Conservation (phyloP, 176 grass and related monocot genomes). For the Avena insularis region DNA sequence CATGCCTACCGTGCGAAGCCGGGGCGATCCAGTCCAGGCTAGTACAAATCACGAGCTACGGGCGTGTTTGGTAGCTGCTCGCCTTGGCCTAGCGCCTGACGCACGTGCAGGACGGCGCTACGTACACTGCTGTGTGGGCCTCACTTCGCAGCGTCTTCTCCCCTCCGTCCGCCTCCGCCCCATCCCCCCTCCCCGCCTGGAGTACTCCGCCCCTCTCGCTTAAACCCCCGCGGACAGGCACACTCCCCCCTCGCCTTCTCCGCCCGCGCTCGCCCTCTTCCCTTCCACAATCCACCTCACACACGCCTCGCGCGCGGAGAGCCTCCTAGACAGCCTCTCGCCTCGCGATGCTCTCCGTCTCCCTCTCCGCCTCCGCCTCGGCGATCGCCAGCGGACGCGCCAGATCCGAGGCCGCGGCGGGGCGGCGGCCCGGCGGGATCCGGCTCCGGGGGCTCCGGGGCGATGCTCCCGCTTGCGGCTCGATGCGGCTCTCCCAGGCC, state of each 20-base stretch:
- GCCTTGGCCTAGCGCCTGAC: too few species aligned
- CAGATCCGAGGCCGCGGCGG: constrained; percentile 35
- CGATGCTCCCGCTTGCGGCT: constrained; percentile 41
- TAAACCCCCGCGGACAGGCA: constrained; percentile 37
- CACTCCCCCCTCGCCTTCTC: constrained; percentile 8
- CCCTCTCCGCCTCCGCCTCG: constrained; percentile 49
- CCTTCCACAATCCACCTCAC: background rate
- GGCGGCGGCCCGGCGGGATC: constrained; percentile 10
- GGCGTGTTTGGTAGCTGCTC: too few species aligned
- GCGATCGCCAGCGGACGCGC: constrained; percentile 38
- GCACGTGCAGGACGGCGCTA: background rate
- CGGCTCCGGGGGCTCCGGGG: constrained; percentile 57
- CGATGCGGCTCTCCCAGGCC: constrained; percentile 36
- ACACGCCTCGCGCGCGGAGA: background rate
- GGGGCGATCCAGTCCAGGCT: too few species aligned
- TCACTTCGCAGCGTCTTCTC: background rate
- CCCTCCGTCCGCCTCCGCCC: background rate
- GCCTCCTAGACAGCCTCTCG: background rate
- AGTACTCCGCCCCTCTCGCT: constrained; percentile 65
- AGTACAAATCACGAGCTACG: too few species aligned
- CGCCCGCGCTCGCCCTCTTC: background rate
- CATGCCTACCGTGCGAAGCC: too few species aligned
- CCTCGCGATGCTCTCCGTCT: constrained; percentile 53
- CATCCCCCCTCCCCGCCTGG: constrained; percentile 38
- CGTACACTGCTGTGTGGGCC: background rate